A percentile compares a stretch with the other conserved stretches of the same genome.
These are phyloP conservation scores for Carex arenaria DNA, from an alignment of 202 grass and related monocot species.

Conservation along the genomic window DNA sequence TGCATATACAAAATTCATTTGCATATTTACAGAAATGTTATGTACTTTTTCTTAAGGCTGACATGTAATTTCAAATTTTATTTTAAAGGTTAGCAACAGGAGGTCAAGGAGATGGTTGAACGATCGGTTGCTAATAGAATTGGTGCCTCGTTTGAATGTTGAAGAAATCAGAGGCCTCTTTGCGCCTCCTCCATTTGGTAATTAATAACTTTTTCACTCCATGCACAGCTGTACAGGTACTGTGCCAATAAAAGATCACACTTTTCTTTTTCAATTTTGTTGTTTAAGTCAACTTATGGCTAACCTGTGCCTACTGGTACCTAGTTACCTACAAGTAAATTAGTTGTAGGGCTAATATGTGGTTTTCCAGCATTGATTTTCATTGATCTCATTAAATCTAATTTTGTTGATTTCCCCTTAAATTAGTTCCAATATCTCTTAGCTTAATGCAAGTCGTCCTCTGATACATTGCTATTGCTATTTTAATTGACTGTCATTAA, in stretches of 20 bases:
- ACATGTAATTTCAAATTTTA: background rate
- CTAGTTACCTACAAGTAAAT: background rate
- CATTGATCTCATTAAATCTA: background rate
- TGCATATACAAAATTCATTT: background rate
- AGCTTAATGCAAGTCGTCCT: background rate
- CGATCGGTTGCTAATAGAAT: slow-evolving; percentile 73
- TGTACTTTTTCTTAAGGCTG: background rate
- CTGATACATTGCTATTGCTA: background rate
- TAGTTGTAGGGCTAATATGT: background rate
- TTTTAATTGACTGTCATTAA: background rate
- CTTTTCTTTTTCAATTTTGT: background rate
- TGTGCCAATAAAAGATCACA: background rate
- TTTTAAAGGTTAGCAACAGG: slow-evolving; percentile 64
- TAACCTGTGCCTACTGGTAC: background rate
- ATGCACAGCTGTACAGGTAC: background rate
- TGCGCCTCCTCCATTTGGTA: slow-evolving; percentile 88
- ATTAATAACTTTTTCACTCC: background rate
- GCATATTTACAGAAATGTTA: background rate
- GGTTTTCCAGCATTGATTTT: background rate
- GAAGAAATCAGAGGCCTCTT: slow-evolving; percentile 93
- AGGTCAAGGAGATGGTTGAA: slow-evolving; percentile 76
- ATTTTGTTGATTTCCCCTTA: background rate
- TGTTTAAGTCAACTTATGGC: background rate
- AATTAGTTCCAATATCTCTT: background rate
- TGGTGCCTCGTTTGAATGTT: slow-evolving; percentile 68